These are phyloP conservation scores for Pyricularia sp. DNA, from an alignment of 2,329 filamentous ascomycete genomes.

Conservation along the genomic window DNA sequence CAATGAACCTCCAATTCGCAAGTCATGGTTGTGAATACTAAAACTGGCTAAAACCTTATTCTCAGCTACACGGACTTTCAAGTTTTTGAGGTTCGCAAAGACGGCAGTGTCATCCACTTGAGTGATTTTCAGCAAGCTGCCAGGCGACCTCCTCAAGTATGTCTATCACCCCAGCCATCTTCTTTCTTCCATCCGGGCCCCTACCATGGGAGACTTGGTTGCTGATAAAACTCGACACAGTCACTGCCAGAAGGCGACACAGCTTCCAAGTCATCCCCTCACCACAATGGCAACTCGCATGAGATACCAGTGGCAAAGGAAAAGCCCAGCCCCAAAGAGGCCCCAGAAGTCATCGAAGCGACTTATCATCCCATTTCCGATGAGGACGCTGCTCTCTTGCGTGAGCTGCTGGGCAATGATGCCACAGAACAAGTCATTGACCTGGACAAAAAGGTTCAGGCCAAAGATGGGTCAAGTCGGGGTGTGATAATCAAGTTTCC, in stretches of 20 bases:
- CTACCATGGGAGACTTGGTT: neutral
- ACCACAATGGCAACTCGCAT: neutral
- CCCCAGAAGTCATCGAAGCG: neutral
- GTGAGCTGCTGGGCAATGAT: conserved; percentile 26
- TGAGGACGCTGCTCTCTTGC: conserved; percentile 25
- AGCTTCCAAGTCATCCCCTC: neutral
- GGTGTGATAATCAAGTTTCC: conserved; percentile 27
- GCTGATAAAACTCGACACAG: neutral
- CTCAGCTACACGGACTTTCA: conserved; percentile 79
- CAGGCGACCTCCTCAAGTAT: conserved; percentile 5
- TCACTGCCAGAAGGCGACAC: neutral
- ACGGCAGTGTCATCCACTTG: conserved; percentile 69
- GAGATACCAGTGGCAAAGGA: neutral
- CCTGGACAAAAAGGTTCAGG: conserved; percentile 27
- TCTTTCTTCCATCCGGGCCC: neutral
- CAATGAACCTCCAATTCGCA: neutral
- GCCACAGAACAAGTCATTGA: conserved; percentile 30
- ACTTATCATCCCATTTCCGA: conserved; percentile 8
- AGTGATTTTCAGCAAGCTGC: conserved; percentile 16
- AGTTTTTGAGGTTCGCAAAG: conserved; percentile 76
- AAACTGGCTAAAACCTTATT: neutral
- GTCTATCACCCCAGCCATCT: conserved; percentile 3
- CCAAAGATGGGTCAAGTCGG: conserved; percentile 18
- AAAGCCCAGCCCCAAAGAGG: neutral
- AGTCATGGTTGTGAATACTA: neutral